Evolutionary conservation across 352 stramenopile genomes (phyloP).

Genomic region (Achlya hypogyna): DNA sequence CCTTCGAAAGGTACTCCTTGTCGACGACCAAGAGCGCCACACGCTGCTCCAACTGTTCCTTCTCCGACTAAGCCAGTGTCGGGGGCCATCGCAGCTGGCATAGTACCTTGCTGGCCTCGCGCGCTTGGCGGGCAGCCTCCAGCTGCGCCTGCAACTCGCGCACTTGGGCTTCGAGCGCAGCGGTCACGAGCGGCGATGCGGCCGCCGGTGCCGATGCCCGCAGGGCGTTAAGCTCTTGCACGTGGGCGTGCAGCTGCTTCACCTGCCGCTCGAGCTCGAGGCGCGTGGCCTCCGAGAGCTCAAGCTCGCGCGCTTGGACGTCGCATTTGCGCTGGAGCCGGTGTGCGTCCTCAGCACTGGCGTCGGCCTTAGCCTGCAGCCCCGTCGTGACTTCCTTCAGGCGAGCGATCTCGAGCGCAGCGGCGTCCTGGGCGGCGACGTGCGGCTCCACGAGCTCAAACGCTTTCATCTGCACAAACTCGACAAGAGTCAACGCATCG

Average conservation of each 20-base stretch:
- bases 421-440: not conserved
- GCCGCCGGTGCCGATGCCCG: not conserved
- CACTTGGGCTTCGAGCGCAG: not conserved
- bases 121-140: not conserved
- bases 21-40: slow-evolving; percentile 40
- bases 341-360: slow-evolving; percentile 6
- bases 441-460: slow-evolving; percentile 23
- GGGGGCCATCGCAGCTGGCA: no score
- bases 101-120: not conserved
- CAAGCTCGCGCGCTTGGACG: slow-evolving; percentile 37
- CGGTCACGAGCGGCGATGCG: not conserved
- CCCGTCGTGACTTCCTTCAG: not conserved
- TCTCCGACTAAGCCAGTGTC: slow-evolving; percentile 4
- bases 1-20: slow-evolving; percentile 50
- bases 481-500: slow-evolving; percentile 43
- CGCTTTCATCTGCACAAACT: slow-evolving; percentile 50
- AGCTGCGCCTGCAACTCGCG: not conserved
- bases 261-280: slow-evolving; percentile 47
- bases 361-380: not conserved
- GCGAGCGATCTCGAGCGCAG: not conserved
- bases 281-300: slow-evolving; percentile 40
- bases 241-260: slow-evolving; percentile 31
- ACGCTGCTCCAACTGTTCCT: slow-evolving; percentile 38
- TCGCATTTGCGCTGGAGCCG: slow-evolving; percentile 31
- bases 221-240: not conserved